Conservation (phyloP, 2,329 filamentous ascomycete genomes). For the Verticillium isaacii region DNA sequence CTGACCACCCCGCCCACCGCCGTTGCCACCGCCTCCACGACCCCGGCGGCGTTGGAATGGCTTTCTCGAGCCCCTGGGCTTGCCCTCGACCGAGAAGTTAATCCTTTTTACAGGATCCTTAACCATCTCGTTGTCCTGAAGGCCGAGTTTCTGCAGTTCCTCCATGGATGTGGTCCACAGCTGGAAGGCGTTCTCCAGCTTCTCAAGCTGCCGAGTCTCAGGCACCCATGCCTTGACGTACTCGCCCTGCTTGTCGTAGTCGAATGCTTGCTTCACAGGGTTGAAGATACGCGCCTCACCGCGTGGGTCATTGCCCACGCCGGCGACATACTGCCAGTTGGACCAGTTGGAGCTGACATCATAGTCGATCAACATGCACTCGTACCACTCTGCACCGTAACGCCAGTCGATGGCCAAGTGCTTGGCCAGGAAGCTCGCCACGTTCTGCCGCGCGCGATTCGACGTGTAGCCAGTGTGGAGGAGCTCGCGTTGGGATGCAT, state of each 20-base stretch:
- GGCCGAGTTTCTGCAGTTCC: slow-evolving; percentile 50
- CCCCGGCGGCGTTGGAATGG: slow-evolving; percentile 24
- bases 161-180: slow-evolving; percentile 58
- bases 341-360: slow-evolving; percentile 74
- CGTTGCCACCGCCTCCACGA: slow-evolving; percentile 6
- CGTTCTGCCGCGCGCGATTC: slow-evolving; percentile 72
- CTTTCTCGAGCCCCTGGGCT: slow-evolving; percentile 31
- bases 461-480: slow-evolving; percentile 73
- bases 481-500: slow-evolving; percentile 71
- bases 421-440: slow-evolving; percentile 69
- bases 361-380: slow-evolving; percentile 69
- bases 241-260: slow-evolving; percentile 66
- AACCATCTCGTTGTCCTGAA: slow-evolving; percentile 59
- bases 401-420: slow-evolving; percentile 76
- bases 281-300: slow-evolving; percentile 73
- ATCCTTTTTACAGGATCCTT: slow-evolving; percentile 63
- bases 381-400: slow-evolving; percentile 78
- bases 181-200: slow-evolving; percentile 61
- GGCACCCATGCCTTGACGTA: slow-evolving; percentile 72
- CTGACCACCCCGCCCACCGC: background rate
- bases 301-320: slow-evolving; percentile 74
- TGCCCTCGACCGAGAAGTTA: slow-evolving; percentile 54
- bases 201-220: slow-evolving; percentile 54
- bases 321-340: slow-evolving; percentile 79
- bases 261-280: slow-evolving; percentile 73